Evolutionary conservation across 2,329 filamentous ascomycete species (phyloP), one percentile per base, ranked within the genome.

Genomic region (Alternaria ventricosa): DNA sequence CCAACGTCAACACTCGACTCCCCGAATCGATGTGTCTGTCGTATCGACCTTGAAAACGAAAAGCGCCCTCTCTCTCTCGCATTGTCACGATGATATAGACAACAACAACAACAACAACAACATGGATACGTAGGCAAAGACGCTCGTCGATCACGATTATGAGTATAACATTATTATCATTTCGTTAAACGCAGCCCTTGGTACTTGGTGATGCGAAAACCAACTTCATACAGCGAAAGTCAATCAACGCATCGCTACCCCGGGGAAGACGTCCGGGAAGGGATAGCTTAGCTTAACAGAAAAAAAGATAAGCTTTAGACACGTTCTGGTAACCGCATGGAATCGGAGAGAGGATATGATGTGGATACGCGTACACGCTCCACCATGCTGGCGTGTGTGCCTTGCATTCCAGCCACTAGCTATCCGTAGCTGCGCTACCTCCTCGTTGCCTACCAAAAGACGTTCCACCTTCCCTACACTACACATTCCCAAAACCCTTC

Each of bases 401-500:
- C 30, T 36, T 15, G 30, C 7, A 36, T 36, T 36, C 1, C 1
- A 4, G 30, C 20, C 7, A 36, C 33, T 36, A 36, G 33, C 33
- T 36, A 36, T 15, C 15, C 1, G 33, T 36, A 36, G 33, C 33
- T n/a, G 8, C 33, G 15, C 15, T 36, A n/a, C 15, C 33, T 36
- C 33, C 33, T 36, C n/a, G n/a, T n/a, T n/a, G n/a, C n/a, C n/a
- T n/a, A n/a, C n/a, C n/a, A n/a, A n/a, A n/a, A n/a, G n/a, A n/a
- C n/a, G n/a, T n/a, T n/a, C n/a, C n/a, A n/a, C n/a, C n/a, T n/a
- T n/a, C n/a, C n/a, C n/a, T n/a, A n/a, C n/a, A n/a, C n/a, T n/a
- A n/a, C n/a, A 74, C 72, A 25, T 76, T 69, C 9, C 95, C 96
- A 82, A 98, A 98, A 0, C 96, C 95, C 75, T 92, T 90, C 8